Percentiles rank a stretch among this genome's conserved stretches.
phyloP scores from a whole-genome alignment of 495 filamentous ascomycete species.

The Chlorociboria aeruginascens region DNA sequence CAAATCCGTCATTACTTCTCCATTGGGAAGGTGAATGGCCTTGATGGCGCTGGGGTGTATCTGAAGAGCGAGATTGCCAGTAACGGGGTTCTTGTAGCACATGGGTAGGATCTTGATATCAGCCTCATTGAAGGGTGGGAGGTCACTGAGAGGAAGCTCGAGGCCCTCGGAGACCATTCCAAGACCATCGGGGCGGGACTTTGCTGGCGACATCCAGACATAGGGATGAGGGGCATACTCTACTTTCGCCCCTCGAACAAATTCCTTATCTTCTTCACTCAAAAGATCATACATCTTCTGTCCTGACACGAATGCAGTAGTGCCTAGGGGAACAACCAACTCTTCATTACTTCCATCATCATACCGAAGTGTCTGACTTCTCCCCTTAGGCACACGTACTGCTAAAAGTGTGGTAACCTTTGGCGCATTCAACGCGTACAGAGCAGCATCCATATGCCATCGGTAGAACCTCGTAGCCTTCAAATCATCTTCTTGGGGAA shows the following conservation, averaged over 20 bases:
- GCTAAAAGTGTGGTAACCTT: slow-evolving; percentile 58
- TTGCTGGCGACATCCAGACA: slow-evolving; percentile 61
- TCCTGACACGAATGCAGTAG: slow-evolving; percentile 61
- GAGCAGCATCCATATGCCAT: slow-evolving; percentile 70
- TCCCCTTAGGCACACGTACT: slow-evolving; percentile 50
- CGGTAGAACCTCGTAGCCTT: slow-evolving; percentile 61
- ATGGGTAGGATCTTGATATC: slow-evolving; percentile 61
- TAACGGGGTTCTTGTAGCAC: slow-evolving; percentile 61
- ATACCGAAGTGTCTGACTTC: slow-evolving; percentile 52
- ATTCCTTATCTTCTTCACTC: slow-evolving; percentile 50
- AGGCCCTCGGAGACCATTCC: slow-evolving; percentile 49
- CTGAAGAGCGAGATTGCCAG: slow-evolving; percentile 54
- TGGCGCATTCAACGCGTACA: slow-evolving; percentile 60
- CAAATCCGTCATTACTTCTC: slow-evolving; percentile 53
- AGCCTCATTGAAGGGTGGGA: slow-evolving; percentile 48
- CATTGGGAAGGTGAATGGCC: slow-evolving; percentile 49
- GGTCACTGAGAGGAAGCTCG: slow-evolving; percentile 41
- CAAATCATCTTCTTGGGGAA: slow-evolving; percentile 51
- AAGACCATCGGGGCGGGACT: slow-evolving; percentile 51
- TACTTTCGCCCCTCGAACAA: slow-evolving; percentile 48
- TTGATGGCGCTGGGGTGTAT: slow-evolving; percentile 57
- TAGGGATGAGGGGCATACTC: slow-evolving; percentile 70
- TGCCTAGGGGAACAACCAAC: slow-evolving; percentile 56
- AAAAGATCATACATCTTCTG: slow-evolving; percentile 53
- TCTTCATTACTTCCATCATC: slow-evolving; percentile 60